phyloP scores from a whole-genome alignment of 2,329 filamentous ascomycete species.

The Beauveria asiatica region DNA sequence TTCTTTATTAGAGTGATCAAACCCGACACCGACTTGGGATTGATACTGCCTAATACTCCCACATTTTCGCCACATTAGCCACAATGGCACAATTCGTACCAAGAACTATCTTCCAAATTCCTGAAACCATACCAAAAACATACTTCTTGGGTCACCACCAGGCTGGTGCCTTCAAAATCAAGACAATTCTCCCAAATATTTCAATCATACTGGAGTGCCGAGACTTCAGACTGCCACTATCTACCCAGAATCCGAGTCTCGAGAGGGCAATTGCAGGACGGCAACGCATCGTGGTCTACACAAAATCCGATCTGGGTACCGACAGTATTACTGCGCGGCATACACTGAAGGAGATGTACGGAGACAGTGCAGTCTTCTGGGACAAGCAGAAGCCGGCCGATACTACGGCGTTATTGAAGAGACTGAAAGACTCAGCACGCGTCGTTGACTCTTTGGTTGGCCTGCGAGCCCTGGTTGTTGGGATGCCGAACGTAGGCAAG shows the following conservation, averaged over 20 bases:
- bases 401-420: slow-evolving; percentile 31
- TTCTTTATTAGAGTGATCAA: not conserved
- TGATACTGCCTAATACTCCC: too few species aligned
- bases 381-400: slow-evolving; percentile 25
- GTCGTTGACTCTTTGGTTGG: slow-evolving; percentile 57
- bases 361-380: slow-evolving; percentile 35
- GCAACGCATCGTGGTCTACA: slow-evolving; percentile 78
- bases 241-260: slow-evolving; percentile 83
- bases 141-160: slow-evolving; percentile 95
- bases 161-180: slow-evolving; percentile 74
- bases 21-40: not conserved
- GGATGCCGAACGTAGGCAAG: slow-evolving; percentile 98
- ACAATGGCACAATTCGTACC: slow-evolving; percentile 54
- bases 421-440: slow-evolving; percentile 24
- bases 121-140: slow-evolving; percentile 69
- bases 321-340: slow-evolving; percentile 22
- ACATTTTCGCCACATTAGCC: not conserved
- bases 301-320: slow-evolving; percentile 68
- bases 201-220: slow-evolving; percentile 90
- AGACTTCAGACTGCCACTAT: slow-evolving; percentile 83
- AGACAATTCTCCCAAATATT: slow-evolving; percentile 67
- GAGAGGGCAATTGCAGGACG: slow-evolving; percentile 67
- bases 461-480: slow-evolving; percentile 78
- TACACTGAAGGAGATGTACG: slow-evolving; percentile 26
- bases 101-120: slow-evolving; percentile 62